Percentiles rank a stretch among this genome's conserved stretches.
phyloP scores from a whole-genome alignment of 164 flowering plant species.

The Aristolochia contorta region DNA sequence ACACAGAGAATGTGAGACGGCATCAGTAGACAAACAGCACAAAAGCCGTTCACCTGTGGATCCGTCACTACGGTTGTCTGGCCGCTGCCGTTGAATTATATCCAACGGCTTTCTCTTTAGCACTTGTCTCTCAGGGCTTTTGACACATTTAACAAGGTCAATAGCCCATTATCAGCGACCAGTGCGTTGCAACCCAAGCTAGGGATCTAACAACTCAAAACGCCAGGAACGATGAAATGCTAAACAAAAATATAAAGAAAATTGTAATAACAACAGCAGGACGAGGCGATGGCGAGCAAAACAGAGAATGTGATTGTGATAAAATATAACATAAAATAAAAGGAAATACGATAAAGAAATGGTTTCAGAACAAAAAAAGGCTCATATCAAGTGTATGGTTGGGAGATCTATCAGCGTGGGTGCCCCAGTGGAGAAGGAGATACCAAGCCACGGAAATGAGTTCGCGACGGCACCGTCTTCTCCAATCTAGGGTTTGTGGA shows the following conservation, averaged over 20 bases:
- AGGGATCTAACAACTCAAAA: too few relatives aligned
- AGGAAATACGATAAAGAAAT: neutral
- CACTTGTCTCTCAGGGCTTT: conserved; percentile 3
- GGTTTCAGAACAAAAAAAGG: conserved; percentile 7
- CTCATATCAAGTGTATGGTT: conserved; percentile 59
- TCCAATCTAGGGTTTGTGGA: neutral
- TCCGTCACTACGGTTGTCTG: conserved; percentile 77
- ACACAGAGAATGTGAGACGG: conserved; percentile 43
- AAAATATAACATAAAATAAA: neutral
- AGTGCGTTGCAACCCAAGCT: too few relatives aligned
- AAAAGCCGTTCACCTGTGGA: conserved; percentile 52
- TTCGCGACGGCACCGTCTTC: conserved; percentile 14
- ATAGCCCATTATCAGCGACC: neutral
- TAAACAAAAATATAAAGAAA: too few relatives aligned
- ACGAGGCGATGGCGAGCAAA: neutral
- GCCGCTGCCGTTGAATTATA: conserved; percentile 38
- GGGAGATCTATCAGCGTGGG: conserved; percentile 32
- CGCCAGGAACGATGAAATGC: too few relatives aligned
- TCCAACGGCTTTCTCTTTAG: neutral
- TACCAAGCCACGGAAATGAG: conserved; percentile 10
- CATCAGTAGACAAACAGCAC: conserved; percentile 49
- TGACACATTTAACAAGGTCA: conserved; percentile 20
- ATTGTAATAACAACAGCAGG: neutral
- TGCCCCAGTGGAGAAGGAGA: conserved; percentile 14
- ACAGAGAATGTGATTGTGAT: neutral